Evolutionary conservation across 345 rosid genomes (phyloP).

Genomic region (Nasturtium officinale): DNA sequence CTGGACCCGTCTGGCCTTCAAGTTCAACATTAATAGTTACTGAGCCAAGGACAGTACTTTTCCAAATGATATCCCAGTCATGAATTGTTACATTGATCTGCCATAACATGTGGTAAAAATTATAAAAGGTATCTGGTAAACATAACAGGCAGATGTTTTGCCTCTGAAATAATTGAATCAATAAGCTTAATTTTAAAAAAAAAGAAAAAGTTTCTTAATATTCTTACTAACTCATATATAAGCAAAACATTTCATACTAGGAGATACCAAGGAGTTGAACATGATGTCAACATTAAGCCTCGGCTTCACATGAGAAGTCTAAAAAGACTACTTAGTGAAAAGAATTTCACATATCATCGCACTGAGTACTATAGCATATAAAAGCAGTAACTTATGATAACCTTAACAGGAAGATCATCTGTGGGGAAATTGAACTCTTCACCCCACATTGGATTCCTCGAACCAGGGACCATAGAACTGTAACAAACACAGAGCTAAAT

Average conservation of each 20-base stretch:
- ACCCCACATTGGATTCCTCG: slow-evolving; percentile 99
- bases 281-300: too few species aligned
- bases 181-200: too few species aligned
- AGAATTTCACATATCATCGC: slow-evolving; percentile 8
- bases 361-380: slow-evolving; percentile 1
- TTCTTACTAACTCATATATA: too few species aligned
- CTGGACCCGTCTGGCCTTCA: slow-evolving; percentile 88
- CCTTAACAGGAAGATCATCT: slow-evolving; percentile 93
- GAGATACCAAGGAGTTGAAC: too few species aligned
- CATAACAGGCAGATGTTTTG: neutral
- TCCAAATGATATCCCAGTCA: slow-evolving; percentile 99
- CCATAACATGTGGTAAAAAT: slow-evolving; percentile 20
- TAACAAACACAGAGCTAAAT: slow-evolving; percentile 35
- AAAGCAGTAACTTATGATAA: slow-evolving; percentile 36
- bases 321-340: neutral
- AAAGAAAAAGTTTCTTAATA: too few species aligned
- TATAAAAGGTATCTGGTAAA: slow-evolving; percentile 6
- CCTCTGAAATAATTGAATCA: too few species aligned
- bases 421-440: slow-evolving; percentile 93
- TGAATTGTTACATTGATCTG: slow-evolving; percentile 95
- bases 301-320: too few species aligned
- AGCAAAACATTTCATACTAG: too few species aligned
- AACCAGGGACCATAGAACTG: slow-evolving; percentile 98
- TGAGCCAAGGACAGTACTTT: slow-evolving; percentile 95
- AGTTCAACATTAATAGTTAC: slow-evolving; percentile 81